A percentile compares a stretch with the other conserved stretches of the same genome.
phyloP scores from a whole-genome alignment of 306 rosid genomes.

The Lupinus albus region DNA sequence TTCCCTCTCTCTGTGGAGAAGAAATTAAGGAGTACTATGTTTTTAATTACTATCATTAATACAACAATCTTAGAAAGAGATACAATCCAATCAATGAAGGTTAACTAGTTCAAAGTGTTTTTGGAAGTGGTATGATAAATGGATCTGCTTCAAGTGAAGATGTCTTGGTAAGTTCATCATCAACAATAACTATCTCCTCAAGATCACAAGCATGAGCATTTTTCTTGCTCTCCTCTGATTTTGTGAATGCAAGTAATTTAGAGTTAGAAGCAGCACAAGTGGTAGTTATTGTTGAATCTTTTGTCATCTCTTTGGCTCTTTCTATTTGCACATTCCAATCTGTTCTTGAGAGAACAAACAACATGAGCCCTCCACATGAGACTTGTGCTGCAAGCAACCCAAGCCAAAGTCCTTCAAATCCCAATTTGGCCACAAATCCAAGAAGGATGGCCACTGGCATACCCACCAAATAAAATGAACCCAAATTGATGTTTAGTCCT shows the following conservation, averaged over 20 bases:
- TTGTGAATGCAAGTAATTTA: slow-evolving; percentile 39
- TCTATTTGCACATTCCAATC: slow-evolving; percentile 73
- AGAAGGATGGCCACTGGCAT: slow-evolving; percentile 81
- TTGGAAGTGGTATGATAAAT: slow-evolving; percentile 35
- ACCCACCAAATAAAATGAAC: slow-evolving; percentile 88
- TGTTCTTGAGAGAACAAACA: slow-evolving; percentile 70
- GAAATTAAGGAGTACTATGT: slow-evolving; percentile 31
- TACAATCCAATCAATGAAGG: slow-evolving; percentile 48
- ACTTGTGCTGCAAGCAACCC: slow-evolving; percentile 97
- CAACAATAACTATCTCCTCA: slow-evolving; percentile 56
- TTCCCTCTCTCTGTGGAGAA: slow-evolving; percentile 19
- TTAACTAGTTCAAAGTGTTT: slow-evolving; percentile 27
- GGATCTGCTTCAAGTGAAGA: slow-evolving; percentile 68
- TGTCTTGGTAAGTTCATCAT: slow-evolving; percentile 41
- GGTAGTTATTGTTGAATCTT: slow-evolving; percentile 26
- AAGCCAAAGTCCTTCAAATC: slow-evolving; percentile 86
- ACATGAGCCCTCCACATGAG: slow-evolving; percentile 77
- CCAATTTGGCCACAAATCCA: slow-evolving; percentile 74
- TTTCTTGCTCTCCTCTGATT: slow-evolving; percentile 29
- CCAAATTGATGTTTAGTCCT: slow-evolving; percentile 88
- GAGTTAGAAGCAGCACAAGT: slow-evolving; percentile 22
- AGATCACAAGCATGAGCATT: slow-evolving; percentile 37
- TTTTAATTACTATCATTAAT: slow-evolving; percentile 40
- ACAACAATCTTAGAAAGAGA: slow-evolving; percentile 35
- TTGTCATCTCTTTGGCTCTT: slow-evolving; percentile 72